Base-by-base conservation (phyloP, 1,284 basidiomycete species). In the Ustilago cynodontis region DNA sequence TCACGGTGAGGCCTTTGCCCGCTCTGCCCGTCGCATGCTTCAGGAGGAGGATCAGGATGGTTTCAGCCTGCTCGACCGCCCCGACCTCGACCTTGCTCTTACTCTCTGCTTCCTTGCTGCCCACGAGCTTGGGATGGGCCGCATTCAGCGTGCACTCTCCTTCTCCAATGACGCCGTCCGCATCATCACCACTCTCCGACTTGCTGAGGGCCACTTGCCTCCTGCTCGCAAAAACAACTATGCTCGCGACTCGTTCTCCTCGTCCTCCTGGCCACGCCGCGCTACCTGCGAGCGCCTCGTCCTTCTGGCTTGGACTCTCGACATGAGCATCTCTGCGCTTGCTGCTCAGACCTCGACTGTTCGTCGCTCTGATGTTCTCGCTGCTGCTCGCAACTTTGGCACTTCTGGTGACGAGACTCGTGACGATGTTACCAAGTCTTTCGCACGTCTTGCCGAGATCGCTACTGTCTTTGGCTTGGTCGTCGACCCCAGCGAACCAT, bases 391-490 rank as follows among this genome's bases (percentile, higher is more conserved):
- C 72, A 73, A 78, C 28, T 85, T 85, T 33, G 66, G 75, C 52
- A 70, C 55, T 9, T 66, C 65, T 8, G 68, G 73, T 24, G 73
- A 76, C 47, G 73, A 76, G 65, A 31, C 33, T 43, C 73, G 73
- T 39, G 75, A 77, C 77, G 84, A 45, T 78, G 76, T 56, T 83
- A 87, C 76, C 76, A 81, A 47, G 76, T 86, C 59, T 79, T 87
- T 86, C 4, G 85, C 87, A 65, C 87, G 87, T 82, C 70, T 87
- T 29, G 74, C 86, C 14, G 82, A 86, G 51, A 68, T 87, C 45
- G 80, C 85, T 37, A 87, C 87, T 70, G 81, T 87, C 29, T 85
- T 87, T 26, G 71, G 87, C 24, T 81, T 86, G 11, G 86, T 87
- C 29, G 80, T 86, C 59, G 78, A 78, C 45, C 47, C 62, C 53